phyloP scores from a whole-genome alignment of 2,329 filamentous ascomycete species.

The Reticulascus tulasneorum region DNA sequence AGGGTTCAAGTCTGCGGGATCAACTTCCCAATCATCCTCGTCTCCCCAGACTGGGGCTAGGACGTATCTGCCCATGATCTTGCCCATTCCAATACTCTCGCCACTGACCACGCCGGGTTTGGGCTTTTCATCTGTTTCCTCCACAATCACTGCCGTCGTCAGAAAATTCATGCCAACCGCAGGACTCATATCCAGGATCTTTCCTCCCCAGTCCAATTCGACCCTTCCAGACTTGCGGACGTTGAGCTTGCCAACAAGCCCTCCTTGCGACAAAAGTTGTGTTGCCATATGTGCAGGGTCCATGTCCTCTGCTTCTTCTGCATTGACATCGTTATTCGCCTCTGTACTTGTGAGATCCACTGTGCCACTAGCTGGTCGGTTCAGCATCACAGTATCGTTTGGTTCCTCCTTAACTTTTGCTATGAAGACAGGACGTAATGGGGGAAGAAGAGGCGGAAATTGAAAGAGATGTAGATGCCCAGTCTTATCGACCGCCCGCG shows the following conservation, averaged over 20 bases:
- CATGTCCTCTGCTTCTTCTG: conserved; percentile 19
- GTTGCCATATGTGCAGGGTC: conserved; percentile 29
- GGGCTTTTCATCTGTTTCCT: conserved; percentile 52
- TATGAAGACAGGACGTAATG: conserved; percentile 34
- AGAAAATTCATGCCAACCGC: conserved; percentile 53
- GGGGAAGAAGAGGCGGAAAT: conserved; percentile 58
- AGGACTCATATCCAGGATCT: conserved; percentile 45
- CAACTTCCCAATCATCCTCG: conserved; percentile 51
- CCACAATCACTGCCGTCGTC: conserved; percentile 56
- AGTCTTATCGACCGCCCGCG: conserved; percentile 22
- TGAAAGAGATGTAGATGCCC: conserved; percentile 62
- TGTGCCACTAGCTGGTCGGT: conserved; percentile 23
- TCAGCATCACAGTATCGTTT: conserved; percentile 32
- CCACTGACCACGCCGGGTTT: conserved; percentile 39
- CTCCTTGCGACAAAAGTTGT: conserved; percentile 45
- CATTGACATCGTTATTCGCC: conserved; percentile 15
- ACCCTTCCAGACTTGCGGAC: conserved; percentile 60
- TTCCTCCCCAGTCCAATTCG: conserved; percentile 60
- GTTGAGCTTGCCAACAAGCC: conserved; percentile 56
- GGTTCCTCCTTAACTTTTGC: conserved; percentile 39
- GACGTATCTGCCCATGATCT: conserved; percentile 59
- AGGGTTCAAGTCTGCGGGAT: conserved; percentile 26
- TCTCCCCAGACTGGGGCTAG: conserved; percentile 56
- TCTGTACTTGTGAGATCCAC: conserved; percentile 38
- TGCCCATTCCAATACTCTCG: conserved; percentile 57